These are phyloP conservation scores for Cercophora newfieldiana DNA, from an alignment of 495 filamentous ascomycete genomes.

Conservation along the genomic window DNA sequence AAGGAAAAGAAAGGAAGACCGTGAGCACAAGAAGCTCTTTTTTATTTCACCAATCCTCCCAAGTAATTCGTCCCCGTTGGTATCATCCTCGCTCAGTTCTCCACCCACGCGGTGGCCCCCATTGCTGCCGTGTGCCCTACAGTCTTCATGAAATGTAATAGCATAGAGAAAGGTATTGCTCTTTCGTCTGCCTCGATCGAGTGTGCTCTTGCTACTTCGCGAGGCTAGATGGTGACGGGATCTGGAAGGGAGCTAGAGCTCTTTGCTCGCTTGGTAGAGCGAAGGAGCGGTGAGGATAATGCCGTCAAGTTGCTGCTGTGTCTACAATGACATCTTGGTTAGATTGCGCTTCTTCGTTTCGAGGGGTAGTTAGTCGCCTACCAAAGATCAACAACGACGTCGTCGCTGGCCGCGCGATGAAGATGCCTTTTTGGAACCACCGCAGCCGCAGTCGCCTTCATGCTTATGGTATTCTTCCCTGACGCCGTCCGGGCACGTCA, in stretches of 20 bases:
- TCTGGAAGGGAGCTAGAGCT: too few species aligned
- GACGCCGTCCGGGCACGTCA: not conserved
- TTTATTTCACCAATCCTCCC: not conserved
- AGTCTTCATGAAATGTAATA: not conserved
- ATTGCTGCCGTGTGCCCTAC: too few species aligned
- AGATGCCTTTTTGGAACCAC: not conserved
- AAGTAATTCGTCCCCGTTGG: not conserved
- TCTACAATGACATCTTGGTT: not conserved
- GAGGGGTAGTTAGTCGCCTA: not conserved
- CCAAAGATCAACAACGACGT: not conserved
- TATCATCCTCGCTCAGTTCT: not conserved
- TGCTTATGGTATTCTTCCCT: not conserved
- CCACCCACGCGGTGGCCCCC: not conserved
- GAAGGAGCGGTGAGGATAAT: not conserved
- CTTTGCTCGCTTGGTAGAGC: not conserved
- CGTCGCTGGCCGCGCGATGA: not conserved
- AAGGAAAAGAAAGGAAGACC: not conserved
- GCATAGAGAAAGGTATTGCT: not conserved
- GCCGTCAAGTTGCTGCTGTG: not conserved
- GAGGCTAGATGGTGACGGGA: too few species aligned
- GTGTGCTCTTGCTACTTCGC: too few species aligned
- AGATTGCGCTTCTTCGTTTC: not conserved
- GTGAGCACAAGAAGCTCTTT: not conserved
- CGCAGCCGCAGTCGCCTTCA: constrained; percentile 4
- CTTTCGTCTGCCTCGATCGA: too few species aligned